Evolutionary conservation across 1,284 basidiomycete species (phyloP).

Genomic region (Ustilago loliicola): DNA sequence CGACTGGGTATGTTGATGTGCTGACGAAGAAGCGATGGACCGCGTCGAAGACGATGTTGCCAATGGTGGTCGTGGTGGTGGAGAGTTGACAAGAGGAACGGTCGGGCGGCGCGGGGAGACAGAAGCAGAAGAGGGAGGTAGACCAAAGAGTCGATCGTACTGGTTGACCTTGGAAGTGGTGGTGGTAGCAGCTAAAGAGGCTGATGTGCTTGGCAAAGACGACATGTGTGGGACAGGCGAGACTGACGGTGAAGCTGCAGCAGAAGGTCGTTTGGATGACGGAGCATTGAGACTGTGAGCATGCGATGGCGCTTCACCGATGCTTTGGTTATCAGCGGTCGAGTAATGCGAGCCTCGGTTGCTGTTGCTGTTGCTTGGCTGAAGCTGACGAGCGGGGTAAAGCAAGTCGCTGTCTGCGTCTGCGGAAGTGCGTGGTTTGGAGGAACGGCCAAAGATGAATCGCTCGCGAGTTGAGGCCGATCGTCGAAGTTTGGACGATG

Average conservation of each 20-base stretch:
- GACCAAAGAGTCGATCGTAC: constrained; percentile 33
- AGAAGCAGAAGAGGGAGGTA: constrained; percentile 9
- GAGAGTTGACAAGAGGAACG: constrained; percentile 1
- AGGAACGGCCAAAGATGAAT: constrained; percentile 16
- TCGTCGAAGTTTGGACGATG: constrained; percentile 8
- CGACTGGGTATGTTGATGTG: not conserved
- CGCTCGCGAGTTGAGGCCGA: constrained; percentile 13
- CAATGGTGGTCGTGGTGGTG: constrained; percentile 3
- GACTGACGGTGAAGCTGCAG: constrained; percentile 11
- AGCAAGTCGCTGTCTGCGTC: constrained; percentile 22
- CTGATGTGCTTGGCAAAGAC: constrained; percentile 1
- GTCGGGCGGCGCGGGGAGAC: constrained; percentile 11
- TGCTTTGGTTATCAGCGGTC: constrained; percentile 24
- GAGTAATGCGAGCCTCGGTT: constrained; percentile 24
- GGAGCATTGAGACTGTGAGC: constrained; percentile 7
- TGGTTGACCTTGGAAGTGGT: constrained; percentile 14
- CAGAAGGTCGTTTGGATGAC: not conserved
- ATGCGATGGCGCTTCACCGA: constrained; percentile 32
- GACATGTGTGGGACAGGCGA: constrained; percentile 2
- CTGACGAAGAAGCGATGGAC: not conserved
- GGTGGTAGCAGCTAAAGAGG: constrained; percentile 8
- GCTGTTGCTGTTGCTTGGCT: not conserved
- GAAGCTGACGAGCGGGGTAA: constrained; percentile 16
- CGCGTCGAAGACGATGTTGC: constrained; percentile 3
- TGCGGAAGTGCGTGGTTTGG: constrained; percentile 10